Evolutionary conservation across 2,329 filamentous ascomycete genomes (phyloP), one percentile per base, ranked within the genome.

Genomic region (Didymosphaeria variabile): DNA sequence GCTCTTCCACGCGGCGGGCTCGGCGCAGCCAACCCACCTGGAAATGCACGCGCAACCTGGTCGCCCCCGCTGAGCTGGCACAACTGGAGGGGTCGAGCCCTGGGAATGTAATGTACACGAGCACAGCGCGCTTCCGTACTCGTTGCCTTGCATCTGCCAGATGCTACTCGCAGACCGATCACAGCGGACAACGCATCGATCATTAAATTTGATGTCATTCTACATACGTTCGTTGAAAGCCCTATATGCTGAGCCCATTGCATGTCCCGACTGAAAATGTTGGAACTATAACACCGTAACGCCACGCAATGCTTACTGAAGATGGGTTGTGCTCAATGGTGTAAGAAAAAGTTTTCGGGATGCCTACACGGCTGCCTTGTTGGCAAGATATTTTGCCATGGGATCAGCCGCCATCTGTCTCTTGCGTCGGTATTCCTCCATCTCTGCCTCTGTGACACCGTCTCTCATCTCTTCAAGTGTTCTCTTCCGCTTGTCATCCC

Each of bases 371-470:
- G 91, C 76, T 69, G 91, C 88, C 74, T 88, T 91, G 23, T 90
- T 91, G 26, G 91, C 91, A 49, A 96, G 77, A 68, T 92, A 87
- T 6, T 88, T 89, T 1, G 92, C 91, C 94, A 97, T 97, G 0
- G 94, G 94, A 80, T 97, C 94, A 65, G 92, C 87, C 0, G 89
- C 88, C 31, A 87, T 88, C 55, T 88, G 86, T 65, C 90, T 85
- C 75, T 93, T 94, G 67, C 88, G 86, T 69, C 93, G 87, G 77
- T 96, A 97, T 61, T 90, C 88, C 60, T 97, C 94, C 81, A 97
- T 86, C 67, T 97, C 93, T 58, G 91, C 91, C 73, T 97, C 92
- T 0, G 90, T 89, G 13, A 95, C 85, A 1, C 90, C 91, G 23
- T 87, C 87, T 70, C 90, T 88, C 85, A 97, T 89, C 74, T 97